A percentile compares a stretch with the other conserved stretches of the same genome.
phyloP scores from a whole-genome alignment of 495 filamentous ascomycete species.

The Hypoxylon trugodes region DNA sequence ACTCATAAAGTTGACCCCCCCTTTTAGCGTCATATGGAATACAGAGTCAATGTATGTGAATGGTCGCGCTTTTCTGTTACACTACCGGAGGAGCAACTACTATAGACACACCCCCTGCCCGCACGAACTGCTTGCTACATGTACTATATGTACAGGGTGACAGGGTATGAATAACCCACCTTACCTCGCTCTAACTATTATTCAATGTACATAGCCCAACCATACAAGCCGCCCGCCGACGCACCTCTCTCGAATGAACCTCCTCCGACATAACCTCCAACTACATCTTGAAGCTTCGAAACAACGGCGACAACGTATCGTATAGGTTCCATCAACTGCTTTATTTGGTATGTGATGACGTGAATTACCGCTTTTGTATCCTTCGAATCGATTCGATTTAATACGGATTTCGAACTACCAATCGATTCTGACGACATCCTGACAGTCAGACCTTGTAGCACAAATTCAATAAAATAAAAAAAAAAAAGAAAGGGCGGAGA shows the following conservation, averaged over 20 bases:
- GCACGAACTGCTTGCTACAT: conserved; percentile 32
- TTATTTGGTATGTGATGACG: neutral
- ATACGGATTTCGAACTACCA: conserved; percentile 6
- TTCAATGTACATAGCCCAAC: conserved; percentile 32
- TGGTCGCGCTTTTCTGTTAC: no score
- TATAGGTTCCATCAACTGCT: conserved; percentile 11
- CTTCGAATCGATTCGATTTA: conserved; percentile 11
- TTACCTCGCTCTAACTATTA: no score
- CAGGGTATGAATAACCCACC: conserved; percentile 23
- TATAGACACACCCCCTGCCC: conserved; percentile 15
- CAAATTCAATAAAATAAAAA: neutral
- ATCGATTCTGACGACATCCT: conserved; percentile 26
- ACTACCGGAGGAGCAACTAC: neutral
- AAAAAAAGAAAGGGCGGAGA: neutral
- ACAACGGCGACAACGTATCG: conserved; percentile 10
- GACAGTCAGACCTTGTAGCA: conserved; percentile 7
- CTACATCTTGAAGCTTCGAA: conserved; percentile 17
- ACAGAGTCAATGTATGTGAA: no score
- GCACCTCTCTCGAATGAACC: conserved; percentile 30
- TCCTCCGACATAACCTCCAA: conserved; percentile 41
- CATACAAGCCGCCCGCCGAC: conserved; percentile 34
- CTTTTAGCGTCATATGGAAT: neutral
- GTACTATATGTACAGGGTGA: conserved; percentile 11
- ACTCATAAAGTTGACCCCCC: neutral
- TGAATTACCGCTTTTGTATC: conserved; percentile 5